Evolutionary conservation across 306 rosid genomes (phyloP).

Genomic region (Cajanus cajan): DNA sequence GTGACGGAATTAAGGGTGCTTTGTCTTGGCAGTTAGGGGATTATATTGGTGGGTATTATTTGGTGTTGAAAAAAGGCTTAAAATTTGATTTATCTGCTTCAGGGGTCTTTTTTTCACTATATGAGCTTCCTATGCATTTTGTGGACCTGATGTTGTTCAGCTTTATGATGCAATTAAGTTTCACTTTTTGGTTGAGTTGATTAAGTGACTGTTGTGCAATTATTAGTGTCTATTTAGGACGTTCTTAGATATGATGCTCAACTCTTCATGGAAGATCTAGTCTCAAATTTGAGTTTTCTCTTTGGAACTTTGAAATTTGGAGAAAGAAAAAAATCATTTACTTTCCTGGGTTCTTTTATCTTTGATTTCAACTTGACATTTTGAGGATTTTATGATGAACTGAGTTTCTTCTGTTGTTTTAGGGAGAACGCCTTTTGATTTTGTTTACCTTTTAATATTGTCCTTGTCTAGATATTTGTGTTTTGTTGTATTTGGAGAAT

Average conservation of each 20-base stretch:
- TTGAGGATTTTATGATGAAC: not conserved
- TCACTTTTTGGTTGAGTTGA: not conserved
- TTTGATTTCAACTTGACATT: not conserved
- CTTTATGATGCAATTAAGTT: not conserved
- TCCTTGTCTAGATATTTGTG: not conserved
- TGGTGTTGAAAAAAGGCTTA: not conserved
- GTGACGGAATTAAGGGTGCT: not conserved
- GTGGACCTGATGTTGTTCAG: not conserved
- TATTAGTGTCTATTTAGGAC: not conserved
- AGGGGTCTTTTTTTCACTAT: not conserved
- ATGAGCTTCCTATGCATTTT: not conserved
- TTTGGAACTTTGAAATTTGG: not conserved
- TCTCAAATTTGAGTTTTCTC: not conserved
- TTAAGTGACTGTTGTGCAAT: not conserved
- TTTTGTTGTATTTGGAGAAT: not conserved
- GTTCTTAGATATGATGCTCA: not conserved
- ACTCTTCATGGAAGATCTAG: not conserved
- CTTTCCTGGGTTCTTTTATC: not conserved
- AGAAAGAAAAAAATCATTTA: not conserved
- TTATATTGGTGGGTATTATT: not conserved
- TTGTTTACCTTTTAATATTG: not conserved
- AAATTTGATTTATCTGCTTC: not conserved
- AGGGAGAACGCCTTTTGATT: not conserved
- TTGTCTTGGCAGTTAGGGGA: not conserved
- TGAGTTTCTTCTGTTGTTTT: not conserved